A percentile compares a stretch with the other conserved stretches of the same genome.
These are phyloP conservation scores for Spiromastix sp. DNA, from an alignment of 2,329 filamentous ascomycete genomes.

Conservation along the genomic window DNA sequence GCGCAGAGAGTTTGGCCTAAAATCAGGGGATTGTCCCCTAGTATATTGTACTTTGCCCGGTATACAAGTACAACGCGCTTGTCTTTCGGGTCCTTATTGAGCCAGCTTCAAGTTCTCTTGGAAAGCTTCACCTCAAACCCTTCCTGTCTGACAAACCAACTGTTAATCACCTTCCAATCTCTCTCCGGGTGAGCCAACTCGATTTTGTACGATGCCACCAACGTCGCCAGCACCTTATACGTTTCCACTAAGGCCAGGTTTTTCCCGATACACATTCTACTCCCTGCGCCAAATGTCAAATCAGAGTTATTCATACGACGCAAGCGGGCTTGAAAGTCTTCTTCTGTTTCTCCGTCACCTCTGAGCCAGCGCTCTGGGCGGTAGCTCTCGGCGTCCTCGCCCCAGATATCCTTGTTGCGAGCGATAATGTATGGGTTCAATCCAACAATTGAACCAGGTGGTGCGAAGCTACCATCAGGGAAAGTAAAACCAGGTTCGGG, in stretches of 20 bases:
- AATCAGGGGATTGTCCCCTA: too few relatives aligned
- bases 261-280: slow-evolving; percentile 45
- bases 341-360: slow-evolving; percentile 22
- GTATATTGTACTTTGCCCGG: too few relatives aligned
- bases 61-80: too few relatives aligned
- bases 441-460: slow-evolving; percentile 24
- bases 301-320: slow-evolving; percentile 29
- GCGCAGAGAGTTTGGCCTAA: too few relatives aligned
- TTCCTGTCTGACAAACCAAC: slow-evolving; percentile 1
- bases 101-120: too few relatives aligned
- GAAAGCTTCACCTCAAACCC: too few relatives aligned
- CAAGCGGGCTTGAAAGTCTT: slow-evolving; percentile 24
- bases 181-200: neutral
- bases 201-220: slow-evolving; percentile 24
- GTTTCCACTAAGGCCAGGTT: slow-evolving; percentile 48
- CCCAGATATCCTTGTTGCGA: slow-evolving; percentile 34
- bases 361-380: slow-evolving; percentile 41
- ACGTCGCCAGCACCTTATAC: slow-evolving; percentile 48
- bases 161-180: neutral
- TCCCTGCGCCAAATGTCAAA: slow-evolving; percentile 42
- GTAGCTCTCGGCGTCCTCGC: slow-evolving; percentile 35
- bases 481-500: slow-evolving; percentile 30
- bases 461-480: slow-evolving; percentile 23
- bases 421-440: slow-evolving; percentile 28
- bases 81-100: too few relatives aligned